Evolutionary conservation across 768 basidiomycete species (phyloP), one percentile per base, ranked within the genome.

Genomic region (Tremella yokohamensis): DNA sequence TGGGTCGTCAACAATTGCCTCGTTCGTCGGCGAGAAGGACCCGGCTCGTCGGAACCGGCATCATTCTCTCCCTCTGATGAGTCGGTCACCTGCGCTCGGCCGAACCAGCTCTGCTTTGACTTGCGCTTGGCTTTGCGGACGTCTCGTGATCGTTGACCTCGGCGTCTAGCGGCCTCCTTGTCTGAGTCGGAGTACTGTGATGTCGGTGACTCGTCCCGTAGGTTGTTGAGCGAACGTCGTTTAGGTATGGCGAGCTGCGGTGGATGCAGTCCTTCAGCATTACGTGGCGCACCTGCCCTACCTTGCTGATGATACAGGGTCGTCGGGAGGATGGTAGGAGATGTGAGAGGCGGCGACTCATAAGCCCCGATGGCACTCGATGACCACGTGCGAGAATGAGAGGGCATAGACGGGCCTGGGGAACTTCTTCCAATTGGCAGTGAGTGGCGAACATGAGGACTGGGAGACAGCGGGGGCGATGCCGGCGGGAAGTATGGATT

Each of bases 401-500:
- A 49, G 12, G 64, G 64, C 8, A 25, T 34, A 29, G 11, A 18
- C 49, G 49, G 26, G 6, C 49, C 20, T 22, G 49, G 24, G 6
- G 29, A 19, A n/a, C 13, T n/a, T 34, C 29, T 34, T 4, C 29
- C 29, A 4, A 34, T 11, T 34, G 29, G 29, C 29, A 34, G 11
- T 4, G 29, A 34, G 11, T 34, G 29, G 29, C 29, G 29, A 34
- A 34, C 29, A 12, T 34, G 25, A 37, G 51, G 51, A 12, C 25
- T 11, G 12, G 29, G 51, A 19, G 51, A 34, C 8, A 18, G 51
- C 13, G 29, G 29, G 1, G 25, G n/a, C 16, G 51, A 13, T 18
- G 29, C 37, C 11, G 29, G 29, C 4, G 29, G 29, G n/a, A 34
- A 34, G 73, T 92, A 96, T 0, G 92, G 92, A 8, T 86, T 79